Conservation (phyloP, 768 basidiomycete species). For the Coprinopsis sp. region DNA sequence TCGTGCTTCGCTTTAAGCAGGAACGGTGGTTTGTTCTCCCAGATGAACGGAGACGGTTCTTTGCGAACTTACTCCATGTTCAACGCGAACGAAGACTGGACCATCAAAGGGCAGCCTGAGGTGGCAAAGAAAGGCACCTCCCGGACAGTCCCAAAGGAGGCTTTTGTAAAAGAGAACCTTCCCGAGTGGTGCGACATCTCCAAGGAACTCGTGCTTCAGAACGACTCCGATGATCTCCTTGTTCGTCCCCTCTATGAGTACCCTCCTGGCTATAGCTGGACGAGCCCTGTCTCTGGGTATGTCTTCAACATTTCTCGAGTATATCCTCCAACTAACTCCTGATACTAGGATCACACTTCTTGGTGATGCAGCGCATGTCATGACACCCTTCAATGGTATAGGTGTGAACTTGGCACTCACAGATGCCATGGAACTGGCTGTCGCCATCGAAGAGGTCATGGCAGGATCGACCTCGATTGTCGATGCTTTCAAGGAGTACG, state of each 20-base stretch:
- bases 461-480: background rate
- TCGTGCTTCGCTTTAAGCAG: slow-evolving; percentile 22
- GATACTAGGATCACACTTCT: slow-evolving; percentile 15
- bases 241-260: slow-evolving; percentile 5
- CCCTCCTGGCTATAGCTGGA: background rate
- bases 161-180: background rate
- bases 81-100: slow-evolving; percentile 10
- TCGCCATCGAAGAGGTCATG: slow-evolving; percentile 3
- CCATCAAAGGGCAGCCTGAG: background rate
- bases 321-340: background rate
- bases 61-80: slow-evolving; percentile 11
- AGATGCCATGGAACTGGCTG: slow-evolving; percentile 18
- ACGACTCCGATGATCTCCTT: background rate
- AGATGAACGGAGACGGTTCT: slow-evolving; percentile 23
- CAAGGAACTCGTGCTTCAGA: background rate
- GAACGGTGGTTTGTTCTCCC: slow-evolving; percentile 22
- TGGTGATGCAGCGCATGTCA: slow-evolving; percentile 25
- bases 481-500: background rate
- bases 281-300: background rate
- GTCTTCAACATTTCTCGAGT: no score
- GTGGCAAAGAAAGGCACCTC: background rate
- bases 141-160: background rate
- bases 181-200: background rate
- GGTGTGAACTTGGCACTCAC: slow-evolving; percentile 22
- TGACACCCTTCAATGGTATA: slow-evolving; percentile 23